Evolutionary conservation across 768 basidiomycete species (phyloP).

Genomic region (Leccinum obscurum): DNA sequence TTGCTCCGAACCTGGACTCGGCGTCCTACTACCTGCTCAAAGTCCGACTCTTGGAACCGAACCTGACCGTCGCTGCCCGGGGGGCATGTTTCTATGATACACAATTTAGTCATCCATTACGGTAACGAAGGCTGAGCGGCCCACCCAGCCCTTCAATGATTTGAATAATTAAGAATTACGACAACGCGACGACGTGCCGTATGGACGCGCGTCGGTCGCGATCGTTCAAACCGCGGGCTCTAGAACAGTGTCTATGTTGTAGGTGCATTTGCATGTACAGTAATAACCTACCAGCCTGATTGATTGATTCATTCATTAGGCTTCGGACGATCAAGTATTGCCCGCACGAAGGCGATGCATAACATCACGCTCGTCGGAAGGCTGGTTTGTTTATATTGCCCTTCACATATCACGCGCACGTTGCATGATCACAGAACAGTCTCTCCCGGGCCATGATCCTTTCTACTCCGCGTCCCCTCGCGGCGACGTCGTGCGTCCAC

Average conservation of each 20-base stretch:
- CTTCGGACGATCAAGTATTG: constrained; percentile 5
- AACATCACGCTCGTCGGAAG: neutral
- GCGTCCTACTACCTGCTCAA: constrained; percentile 6
- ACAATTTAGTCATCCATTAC: neutral
- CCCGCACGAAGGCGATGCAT: neutral
- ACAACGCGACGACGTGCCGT: neutral
- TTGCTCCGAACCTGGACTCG: neutral
- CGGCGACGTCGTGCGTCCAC: neutral
- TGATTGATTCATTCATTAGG: neutral
- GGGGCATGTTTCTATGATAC: constrained; percentile 5
- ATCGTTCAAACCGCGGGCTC: neutral
- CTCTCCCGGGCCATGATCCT: neutral
- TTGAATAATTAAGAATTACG: neutral
- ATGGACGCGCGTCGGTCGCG: neutral
- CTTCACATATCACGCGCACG: neutral
- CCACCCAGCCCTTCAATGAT: neutral
- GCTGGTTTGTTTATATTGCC: neutral
- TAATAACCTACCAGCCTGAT: neutral
- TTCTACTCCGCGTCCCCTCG: neutral
- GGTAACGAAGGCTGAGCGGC: neutral
- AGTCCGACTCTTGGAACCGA: constrained; percentile 11
- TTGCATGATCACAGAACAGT: neutral
- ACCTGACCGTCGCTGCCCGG: constrained; percentile 4
- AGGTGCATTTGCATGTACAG: neutral
- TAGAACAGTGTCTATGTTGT: neutral